Evolutionary conservation across 1,284 basidiomycete genomes (phyloP).

Genomic region (Boletus semigastroideus): DNA sequence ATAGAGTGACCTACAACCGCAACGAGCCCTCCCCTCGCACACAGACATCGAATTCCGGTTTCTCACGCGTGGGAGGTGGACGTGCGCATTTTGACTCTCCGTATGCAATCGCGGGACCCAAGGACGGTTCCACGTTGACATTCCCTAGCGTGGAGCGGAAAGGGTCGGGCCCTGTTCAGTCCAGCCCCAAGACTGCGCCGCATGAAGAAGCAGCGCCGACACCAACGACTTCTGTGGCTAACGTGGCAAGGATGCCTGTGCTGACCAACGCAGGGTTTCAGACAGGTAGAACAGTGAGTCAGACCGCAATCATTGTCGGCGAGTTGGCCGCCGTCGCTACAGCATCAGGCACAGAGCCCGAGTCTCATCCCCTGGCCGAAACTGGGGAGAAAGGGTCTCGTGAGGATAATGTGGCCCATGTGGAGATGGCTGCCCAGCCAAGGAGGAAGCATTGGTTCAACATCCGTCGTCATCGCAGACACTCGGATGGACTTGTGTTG

Average conservation of each 20-base stretch:
- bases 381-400: conserved; percentile 14
- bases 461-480: conserved; percentile 55
- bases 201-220: conserved; percentile 40
- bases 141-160: conserved; percentile 64
- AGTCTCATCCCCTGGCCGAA: conserved; percentile 23
- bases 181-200: conserved; percentile 21
- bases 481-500: conserved; percentile 52
- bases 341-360: conserved; percentile 8
- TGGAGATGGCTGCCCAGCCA: conserved; percentile 39
- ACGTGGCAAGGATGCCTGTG: conserved; percentile 42
- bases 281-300: conserved; percentile 73
- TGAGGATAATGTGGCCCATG: conserved; percentile 28
- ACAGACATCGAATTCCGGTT: conserved; percentile 55
- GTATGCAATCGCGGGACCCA: conserved; percentile 60
- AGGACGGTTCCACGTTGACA: conserved; percentile 51
- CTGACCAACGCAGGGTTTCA: conserved; percentile 45
- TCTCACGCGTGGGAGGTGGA: conserved; percentile 76
- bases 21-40: conserved; percentile 30
- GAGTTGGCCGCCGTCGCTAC: conserved; percentile 24
- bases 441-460: conserved; percentile 71
- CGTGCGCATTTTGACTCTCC: conserved; percentile 75
- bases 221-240: conserved; percentile 52
- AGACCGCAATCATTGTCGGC: conserved; percentile 65
- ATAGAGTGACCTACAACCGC: conserved; percentile 39
- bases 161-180: conserved; percentile 21